Conservation (phyloP, 1,284 basidiomycete species). For the Athelia psychrophila region DNA sequence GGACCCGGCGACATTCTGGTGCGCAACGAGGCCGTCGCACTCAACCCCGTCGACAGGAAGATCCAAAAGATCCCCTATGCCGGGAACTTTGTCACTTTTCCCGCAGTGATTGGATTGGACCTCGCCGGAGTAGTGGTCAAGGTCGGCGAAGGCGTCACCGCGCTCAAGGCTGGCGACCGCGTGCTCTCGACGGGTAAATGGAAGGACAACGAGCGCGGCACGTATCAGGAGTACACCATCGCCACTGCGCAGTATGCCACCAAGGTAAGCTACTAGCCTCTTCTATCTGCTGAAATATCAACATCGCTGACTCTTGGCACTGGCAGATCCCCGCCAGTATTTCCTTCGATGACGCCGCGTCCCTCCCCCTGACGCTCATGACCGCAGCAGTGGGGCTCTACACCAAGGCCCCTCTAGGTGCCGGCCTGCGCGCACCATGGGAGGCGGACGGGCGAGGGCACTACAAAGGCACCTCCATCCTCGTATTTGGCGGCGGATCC, state of each 20-base stretch:
- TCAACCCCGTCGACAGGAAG: slow-evolving; percentile 39
- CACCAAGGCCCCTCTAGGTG: slow-evolving; percentile 10
- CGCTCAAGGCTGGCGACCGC: slow-evolving; percentile 43
- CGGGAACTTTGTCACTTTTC: slow-evolving; percentile 21
- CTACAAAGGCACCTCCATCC: slow-evolving; percentile 21
- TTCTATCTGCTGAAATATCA: neutral
- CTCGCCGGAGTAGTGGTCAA: slow-evolving; percentile 44
- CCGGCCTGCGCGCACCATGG: slow-evolving; percentile 19
- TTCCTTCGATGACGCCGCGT: slow-evolving; percentile 26
- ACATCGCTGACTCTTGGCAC: neutral
- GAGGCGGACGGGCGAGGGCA: slow-evolving; percentile 15
- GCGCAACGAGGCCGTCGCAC: slow-evolving; percentile 27
- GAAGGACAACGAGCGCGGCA: slow-evolving; percentile 13
- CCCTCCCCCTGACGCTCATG: slow-evolving; percentile 25
- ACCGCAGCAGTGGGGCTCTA: slow-evolving; percentile 25
- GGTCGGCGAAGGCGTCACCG: slow-evolving; percentile 39
- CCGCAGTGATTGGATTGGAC: slow-evolving; percentile 45
- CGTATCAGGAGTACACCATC: slow-evolving; percentile 32
- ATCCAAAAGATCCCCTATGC: slow-evolving; percentile 27
- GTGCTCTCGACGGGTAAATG: slow-evolving; percentile 35
- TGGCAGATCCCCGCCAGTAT: slow-evolving; percentile 27
- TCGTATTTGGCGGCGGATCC: slow-evolving; percentile 34
- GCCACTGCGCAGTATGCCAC: slow-evolving; percentile 23
- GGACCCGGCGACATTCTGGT: slow-evolving; percentile 31
- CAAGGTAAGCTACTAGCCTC: slow-evolving; percentile 18